Evolutionary conservation across 345 rosid genomes (phyloP).

Genomic region (Carallia pectinifolia): DNA sequence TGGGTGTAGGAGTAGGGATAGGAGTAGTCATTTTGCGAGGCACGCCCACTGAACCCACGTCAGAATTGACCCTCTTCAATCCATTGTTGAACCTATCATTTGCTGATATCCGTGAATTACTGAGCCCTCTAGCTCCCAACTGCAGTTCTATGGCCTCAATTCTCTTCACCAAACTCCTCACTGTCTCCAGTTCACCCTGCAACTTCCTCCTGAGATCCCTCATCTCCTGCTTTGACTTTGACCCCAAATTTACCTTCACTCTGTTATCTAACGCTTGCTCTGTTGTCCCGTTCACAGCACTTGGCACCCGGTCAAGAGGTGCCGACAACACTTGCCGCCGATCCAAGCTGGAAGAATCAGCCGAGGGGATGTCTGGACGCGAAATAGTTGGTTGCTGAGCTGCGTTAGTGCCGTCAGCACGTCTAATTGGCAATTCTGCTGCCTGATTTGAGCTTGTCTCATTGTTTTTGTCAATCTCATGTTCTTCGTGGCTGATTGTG

Average conservation of each 20-base stretch:
- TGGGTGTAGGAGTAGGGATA: constrained; percentile 48
- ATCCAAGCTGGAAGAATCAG: constrained; percentile 39
- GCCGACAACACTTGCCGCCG: constrained; percentile 24
- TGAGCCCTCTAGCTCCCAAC: constrained; percentile 38
- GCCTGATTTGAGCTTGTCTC: constrained; percentile 33
- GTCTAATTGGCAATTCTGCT: constrained; percentile 30
- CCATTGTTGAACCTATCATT: constrained; percentile 52
- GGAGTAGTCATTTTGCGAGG: constrained; percentile 34
- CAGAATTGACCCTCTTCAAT: constrained; percentile 57
- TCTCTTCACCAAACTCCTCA: constrained; percentile 74
- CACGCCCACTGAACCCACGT: constrained; percentile 50
- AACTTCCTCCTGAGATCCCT: constrained; percentile 68
- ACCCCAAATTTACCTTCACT: constrained; percentile 53
- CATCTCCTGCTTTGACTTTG: constrained; percentile 57
- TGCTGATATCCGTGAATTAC: constrained; percentile 29
- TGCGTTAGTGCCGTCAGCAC: constrained; percentile 29
- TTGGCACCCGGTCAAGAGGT: constrained; percentile 17
- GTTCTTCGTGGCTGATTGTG: background rate
- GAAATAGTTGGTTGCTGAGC: constrained; percentile 35
- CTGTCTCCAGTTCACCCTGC: constrained; percentile 65
- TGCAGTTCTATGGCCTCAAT: constrained; percentile 73
- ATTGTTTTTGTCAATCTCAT: background rate
- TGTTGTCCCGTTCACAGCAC: constrained; percentile 38
- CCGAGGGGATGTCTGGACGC: constrained; percentile 28
- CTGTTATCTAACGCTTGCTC: constrained; percentile 44